Percentiles rank a stretch among this genome's conserved stretches.
Evolutionary conservation across 768 basidiomycete genomes (phyloP).

Genomic region (Rhodotorula babjevae): DNA sequence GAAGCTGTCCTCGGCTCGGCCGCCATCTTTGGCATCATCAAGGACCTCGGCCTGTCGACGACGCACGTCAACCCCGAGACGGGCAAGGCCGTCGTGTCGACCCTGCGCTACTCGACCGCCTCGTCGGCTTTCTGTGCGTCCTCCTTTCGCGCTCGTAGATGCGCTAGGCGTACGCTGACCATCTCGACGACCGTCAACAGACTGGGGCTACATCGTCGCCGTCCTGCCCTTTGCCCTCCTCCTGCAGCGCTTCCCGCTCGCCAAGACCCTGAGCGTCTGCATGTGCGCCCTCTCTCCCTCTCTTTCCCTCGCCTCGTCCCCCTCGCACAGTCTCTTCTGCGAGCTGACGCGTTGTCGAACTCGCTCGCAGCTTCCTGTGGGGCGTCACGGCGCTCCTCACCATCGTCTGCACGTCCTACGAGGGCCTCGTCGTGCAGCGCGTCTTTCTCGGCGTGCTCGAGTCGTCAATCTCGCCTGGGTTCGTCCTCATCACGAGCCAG

Average conservation of each 20-base stretch:
- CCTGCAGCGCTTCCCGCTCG: constrained; percentile 24
- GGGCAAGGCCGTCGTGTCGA: constrained; percentile 18
- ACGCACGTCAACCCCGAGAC: constrained; percentile 19
- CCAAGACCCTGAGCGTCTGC: constrained; percentile 13
- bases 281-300: constrained; percentile 5
- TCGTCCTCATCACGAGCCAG: constrained; percentile 47
- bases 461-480: constrained; percentile 44
- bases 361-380: constrained; percentile 20
- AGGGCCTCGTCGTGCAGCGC: constrained; percentile 35
- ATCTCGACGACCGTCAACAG: background rate
- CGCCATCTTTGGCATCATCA: constrained; percentile 34
- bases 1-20: constrained; percentile 18
- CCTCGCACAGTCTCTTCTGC: background rate
- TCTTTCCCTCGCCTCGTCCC: background rate
- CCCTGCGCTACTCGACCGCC: constrained; percentile 24
- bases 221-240: constrained; percentile 27
- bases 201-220: constrained; percentile 23
- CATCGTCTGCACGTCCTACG: constrained; percentile 20
- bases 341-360: background rate
- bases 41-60: constrained; percentile 29
- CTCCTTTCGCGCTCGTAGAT: background rate
- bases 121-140: constrained; percentile 19
- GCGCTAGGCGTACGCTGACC: background rate
- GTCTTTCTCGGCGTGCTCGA: constrained; percentile 37
- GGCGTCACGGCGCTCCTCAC: constrained; percentile 25